Base-by-base conservation (phyloP, 106 monocot species). In the Cymbidium sinense region DNA sequence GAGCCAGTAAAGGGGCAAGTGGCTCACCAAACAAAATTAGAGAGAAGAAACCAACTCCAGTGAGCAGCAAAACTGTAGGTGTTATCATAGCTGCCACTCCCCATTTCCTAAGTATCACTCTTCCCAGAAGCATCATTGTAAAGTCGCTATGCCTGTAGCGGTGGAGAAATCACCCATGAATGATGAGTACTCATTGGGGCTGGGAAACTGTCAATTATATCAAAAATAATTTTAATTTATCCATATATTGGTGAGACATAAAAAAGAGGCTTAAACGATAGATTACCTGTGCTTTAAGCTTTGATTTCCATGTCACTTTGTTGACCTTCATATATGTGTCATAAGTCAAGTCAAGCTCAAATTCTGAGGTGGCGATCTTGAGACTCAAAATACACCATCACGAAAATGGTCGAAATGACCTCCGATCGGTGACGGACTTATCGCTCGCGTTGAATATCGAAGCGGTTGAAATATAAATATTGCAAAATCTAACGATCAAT, bases 111-210 rank as follows among this genome's bases (percentile, higher is more conserved):
- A 98, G 88, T 34, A 98, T 98, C n/a, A 91, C 86, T 70, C 98
- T 83, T 34, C 98, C 93, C 51, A 98, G 71, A 75, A 98, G 71
- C 98, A 98, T 98, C 98, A 98, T 94, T 67, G 87, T 86, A 96
- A 96, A 43, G 96, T 91, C 1, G 93, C 93, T 43, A 96, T 85
- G 51, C 96, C 91, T 1, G 93, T 98, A n/a, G 91, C 88, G 50
- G 91, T 94, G 13, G 98, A 98, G 83, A 98, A 98, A 76, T 98
- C 94, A 33, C 98, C 98, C 98, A 98, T 98, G 90, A 98, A 98
- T 0, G 98, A 84, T 29, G 98, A 98, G 81, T 98, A 98, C 55
- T 98, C 98, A 44, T 98, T 98, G 25, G 98, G 98, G 80, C 94
- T 94, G 9, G 98, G 98, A 70, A 92, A 98, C 98, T 96, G 86